Base-by-base conservation (phyloP, 192 early-diverging fungal species). In the Kickxella alabastrina region DNA sequence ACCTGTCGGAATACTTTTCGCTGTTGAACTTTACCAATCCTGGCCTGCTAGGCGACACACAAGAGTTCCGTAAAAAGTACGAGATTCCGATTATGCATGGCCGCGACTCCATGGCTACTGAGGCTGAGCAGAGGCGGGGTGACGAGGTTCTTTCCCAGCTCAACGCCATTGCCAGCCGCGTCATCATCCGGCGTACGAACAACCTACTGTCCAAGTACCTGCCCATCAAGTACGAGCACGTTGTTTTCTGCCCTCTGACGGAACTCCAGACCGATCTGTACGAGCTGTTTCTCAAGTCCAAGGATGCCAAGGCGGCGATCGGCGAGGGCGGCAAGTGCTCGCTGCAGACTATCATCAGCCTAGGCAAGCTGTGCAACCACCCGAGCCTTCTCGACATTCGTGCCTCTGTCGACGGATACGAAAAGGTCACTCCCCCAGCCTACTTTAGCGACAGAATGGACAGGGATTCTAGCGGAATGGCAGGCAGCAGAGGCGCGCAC, bases 341-440 rank as follows among this genome's bases (percentile, higher is more conserved):
- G 13, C 74, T 99, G 37, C 82, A 84, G 78, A 90, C 92, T 0
- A 95, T 99, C 41, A 93, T 85, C 12, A 75, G 88, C 13, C 74
- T 99, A 43, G 96, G 97, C 67, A 99, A 99, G 48, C 69, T 99
- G 3, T 94, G 92, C 73, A 99, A 99, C 57, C 97, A 99, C 60
- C 95, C 97, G 0, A 80, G 87, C n/a, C 65, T 97, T 21, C 62
- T 98, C 26, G 83, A 92, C 55, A 52, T 90, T 1, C 79, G 80
- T 6, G 54, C 53, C 3, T 70, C 86, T 23, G 65, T 86, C 6
- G 55, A 80, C 28, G 84, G 85, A 0, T 87, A 83, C 21, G 77
- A 85, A 52, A 44, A 34, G 2, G 58, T 84, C 7, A 68, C 83
- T 25, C 86, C 87, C 0, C 10, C 50, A 9, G 74, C 66, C 10